Evolutionary conservation across 1,284 basidiomycete species (phyloP).

Genomic region (Austroboletus niveus): DNA sequence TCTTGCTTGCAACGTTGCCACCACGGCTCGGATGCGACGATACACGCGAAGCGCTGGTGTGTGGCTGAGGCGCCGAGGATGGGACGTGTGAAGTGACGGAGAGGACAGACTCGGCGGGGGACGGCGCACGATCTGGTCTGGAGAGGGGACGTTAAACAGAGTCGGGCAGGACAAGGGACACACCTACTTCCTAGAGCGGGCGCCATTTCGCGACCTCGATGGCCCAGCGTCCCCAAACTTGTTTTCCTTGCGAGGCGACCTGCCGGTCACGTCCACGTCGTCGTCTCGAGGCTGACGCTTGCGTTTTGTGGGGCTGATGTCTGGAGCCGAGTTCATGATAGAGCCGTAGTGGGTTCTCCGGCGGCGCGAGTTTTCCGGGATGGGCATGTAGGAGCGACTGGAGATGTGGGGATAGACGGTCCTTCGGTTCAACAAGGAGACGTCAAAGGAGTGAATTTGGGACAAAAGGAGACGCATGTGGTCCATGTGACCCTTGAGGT

Average conservation of each 20-base stretch:
- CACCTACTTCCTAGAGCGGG: slow-evolving; percentile 58
- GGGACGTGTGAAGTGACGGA: slow-evolving; percentile 61
- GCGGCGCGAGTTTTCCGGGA: slow-evolving; percentile 60
- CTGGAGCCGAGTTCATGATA: slow-evolving; percentile 42
- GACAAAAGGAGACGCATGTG: slow-evolving; percentile 70
- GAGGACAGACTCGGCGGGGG: slow-evolving; percentile 69
- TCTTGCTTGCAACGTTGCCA: slow-evolving; percentile 35
- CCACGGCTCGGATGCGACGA: slow-evolving; percentile 35
- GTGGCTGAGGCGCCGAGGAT: slow-evolving; percentile 29
- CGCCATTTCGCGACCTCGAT: slow-evolving; percentile 47
- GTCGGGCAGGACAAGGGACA: slow-evolving; percentile 5
- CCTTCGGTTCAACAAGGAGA: slow-evolving; percentile 53
- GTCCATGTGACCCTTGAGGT: slow-evolving; percentile 67
- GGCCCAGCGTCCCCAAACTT: slow-evolving; percentile 39
- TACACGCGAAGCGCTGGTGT: slow-evolving; percentile 28
- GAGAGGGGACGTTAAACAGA: slow-evolving; percentile 8
- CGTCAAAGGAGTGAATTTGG: slow-evolving; percentile 66
- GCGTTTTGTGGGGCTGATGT: slow-evolving; percentile 59
- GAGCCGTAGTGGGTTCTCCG: slow-evolving; percentile 49
- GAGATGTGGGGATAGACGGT: slow-evolving; percentile 76
- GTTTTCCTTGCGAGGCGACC: slow-evolving; percentile 44
- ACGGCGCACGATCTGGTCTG: slow-evolving; percentile 60
- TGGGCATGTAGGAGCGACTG: slow-evolving; percentile 60
- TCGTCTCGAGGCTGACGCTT: slow-evolving; percentile 59
- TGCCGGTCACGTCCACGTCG: slow-evolving; percentile 47